These are phyloP conservation scores for Ustilago sp. DNA, from an alignment of 1,284 basidiomycete species.

Conservation along the genomic window DNA sequence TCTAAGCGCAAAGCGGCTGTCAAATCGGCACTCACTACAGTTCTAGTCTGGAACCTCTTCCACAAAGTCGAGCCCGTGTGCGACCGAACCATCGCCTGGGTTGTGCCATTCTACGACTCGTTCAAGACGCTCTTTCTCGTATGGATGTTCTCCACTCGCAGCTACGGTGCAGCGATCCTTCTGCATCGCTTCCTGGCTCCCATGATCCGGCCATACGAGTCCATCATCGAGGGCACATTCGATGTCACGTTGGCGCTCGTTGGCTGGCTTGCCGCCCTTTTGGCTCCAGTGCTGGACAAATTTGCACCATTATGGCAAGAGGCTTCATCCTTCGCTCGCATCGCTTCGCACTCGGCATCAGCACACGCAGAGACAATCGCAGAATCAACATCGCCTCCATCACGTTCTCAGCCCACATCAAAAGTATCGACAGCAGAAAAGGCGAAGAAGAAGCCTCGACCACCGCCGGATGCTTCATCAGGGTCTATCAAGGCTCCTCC, in stretches of 20 bases:
- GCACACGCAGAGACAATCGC: neutral
- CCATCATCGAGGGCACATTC: slow-evolving; percentile 30
- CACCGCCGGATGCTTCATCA: slow-evolving; percentile 20
- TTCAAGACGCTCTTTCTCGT: slow-evolving; percentile 53
- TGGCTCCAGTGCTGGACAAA: slow-evolving; percentile 9
- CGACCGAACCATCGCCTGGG: slow-evolving; percentile 48
- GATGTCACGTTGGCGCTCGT: slow-evolving; percentile 19
- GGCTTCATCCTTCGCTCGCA: neutral
- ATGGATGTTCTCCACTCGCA: slow-evolving; percentile 52
- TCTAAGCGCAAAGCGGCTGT: slow-evolving; percentile 36
- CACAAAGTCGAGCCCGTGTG: slow-evolving; percentile 39
- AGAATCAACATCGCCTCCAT: neutral
- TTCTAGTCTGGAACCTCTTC: slow-evolving; percentile 51
- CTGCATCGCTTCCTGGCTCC: slow-evolving; percentile 42
- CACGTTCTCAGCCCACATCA: slow-evolving; percentile 1
- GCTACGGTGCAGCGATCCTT: slow-evolving; percentile 46
- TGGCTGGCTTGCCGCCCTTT: slow-evolving; percentile 15
- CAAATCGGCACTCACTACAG: slow-evolving; percentile 39
- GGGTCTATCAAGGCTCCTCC: slow-evolving; percentile 6
- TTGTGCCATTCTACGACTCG: slow-evolving; percentile 53
- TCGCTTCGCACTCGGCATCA: neutral
- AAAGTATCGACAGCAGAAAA: neutral
- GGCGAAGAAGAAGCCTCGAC: slow-evolving; percentile 22
- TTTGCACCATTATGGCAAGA: neutral
- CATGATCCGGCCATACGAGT: slow-evolving; percentile 38